Evolutionary conservation across 2,329 filamentous ascomycete genomes (phyloP), one percentile per base, ranked within the genome.

Genomic region (Fusarium dlaminii): DNA sequence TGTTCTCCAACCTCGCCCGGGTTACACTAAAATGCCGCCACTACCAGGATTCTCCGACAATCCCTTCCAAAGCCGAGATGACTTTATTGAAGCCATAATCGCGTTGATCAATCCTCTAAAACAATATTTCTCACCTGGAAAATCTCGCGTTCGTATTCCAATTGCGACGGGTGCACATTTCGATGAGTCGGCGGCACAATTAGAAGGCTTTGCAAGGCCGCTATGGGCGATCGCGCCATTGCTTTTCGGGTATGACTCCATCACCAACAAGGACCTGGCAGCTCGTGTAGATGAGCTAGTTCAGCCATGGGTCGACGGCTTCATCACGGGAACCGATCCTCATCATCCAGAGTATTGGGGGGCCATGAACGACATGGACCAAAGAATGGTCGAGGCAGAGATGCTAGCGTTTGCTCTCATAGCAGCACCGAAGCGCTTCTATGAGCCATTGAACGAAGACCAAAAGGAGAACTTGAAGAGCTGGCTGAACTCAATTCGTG

Each of bases 361-460:
- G 0, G 76, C 80, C 3, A 82, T 88, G 5, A 78, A 80, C 0
- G 75, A 86, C 9, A 81, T 81, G 27, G 86, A 89, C 55, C 87
- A 89, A 72, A 78, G 86, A 5, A 89, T 89, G 87, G 87, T 89
- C 1, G 87, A 89, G 70, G 83, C 86, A 45, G 87, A 89, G 72
- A 85, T 86, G 32, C 81, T 89, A 8, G 83, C 86, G 1, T 87
- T 85, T 73, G 85, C 86, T 0, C 78, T 89, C 3, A 79, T 89
- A 1, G 77, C 80, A 6, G 84, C 85, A 0, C 86, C 87, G 4
- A 74, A 80, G 3, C 66, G 45, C 8, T 74, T 79, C 6, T 83
- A 86, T 68, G 79, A 79, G 15, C 72, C 75, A 0, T 73, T 85
- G 11, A 77, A 64, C 3, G 59, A 75, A 0, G n/a, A 62, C 8